A percentile compares a stretch with the other conserved stretches of the same genome.
Conservation (phyloP, 352 stramenopile genomes). For the Globisporangium iwayamae region DNA sequence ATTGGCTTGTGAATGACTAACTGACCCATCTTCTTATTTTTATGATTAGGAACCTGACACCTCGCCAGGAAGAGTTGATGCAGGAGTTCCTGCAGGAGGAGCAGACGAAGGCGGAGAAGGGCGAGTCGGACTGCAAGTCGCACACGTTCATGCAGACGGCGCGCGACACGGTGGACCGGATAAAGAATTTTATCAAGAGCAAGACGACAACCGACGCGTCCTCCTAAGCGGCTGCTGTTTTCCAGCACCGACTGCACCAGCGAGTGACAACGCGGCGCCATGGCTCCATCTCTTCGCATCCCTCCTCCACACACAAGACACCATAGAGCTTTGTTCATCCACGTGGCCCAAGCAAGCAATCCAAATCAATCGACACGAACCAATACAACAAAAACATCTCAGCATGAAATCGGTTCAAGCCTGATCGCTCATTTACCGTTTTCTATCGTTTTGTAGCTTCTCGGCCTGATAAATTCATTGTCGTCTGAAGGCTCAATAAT, state of each 20-base stretch:
- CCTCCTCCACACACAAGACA: not conserved
- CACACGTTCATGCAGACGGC: slow-evolving; percentile 80
- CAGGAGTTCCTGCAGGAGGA: slow-evolving; percentile 93
- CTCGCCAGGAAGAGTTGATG: slow-evolving; percentile 95
- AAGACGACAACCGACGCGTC: slow-evolving; percentile 27
- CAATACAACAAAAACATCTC: not conserved
- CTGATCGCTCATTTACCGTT: not conserved
- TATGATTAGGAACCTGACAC: slow-evolving; percentile 74
- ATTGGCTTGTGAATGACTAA: not conserved
- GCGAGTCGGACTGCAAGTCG: slow-evolving; percentile 76
- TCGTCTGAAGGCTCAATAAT: not conserved
- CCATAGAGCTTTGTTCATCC: slow-evolving; percentile 15
- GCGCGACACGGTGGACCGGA: slow-evolving; percentile 79
- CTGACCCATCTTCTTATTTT: slow-evolving; percentile 7
- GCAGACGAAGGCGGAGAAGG: slow-evolving; percentile 56
- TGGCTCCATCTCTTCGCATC: not conserved
- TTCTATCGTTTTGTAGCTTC: not conserved
- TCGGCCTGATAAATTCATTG: not conserved
- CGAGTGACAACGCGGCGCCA: not conserved
- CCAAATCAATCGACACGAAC: not conserved
- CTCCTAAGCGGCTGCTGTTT: not conserved
- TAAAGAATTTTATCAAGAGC: slow-evolving; percentile 88
- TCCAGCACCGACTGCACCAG: not conserved
- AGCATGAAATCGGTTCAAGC: not conserved
- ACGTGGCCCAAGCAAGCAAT: not conserved